phyloP scores from a whole-genome alignment of 2,329 filamentous ascomycete species.

The Nothopassalora personata region DNA sequence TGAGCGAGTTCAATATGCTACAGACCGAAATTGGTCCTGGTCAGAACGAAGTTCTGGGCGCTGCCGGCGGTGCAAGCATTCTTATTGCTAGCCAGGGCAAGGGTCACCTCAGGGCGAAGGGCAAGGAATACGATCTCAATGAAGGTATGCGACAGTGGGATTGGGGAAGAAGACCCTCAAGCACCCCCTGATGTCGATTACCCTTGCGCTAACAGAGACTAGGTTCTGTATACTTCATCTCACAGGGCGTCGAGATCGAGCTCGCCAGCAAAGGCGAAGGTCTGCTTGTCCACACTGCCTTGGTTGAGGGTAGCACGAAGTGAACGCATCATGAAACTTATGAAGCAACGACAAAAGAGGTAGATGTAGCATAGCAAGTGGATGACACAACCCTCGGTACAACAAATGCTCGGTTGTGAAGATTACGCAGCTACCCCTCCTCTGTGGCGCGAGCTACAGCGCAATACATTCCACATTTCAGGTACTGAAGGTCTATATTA shows the following conservation, averaged over 20 bases:
- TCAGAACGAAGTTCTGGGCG: slow-evolving; percentile 54
- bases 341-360: neutral
- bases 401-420: neutral
- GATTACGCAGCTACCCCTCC: neutral
- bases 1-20: slow-evolving; percentile 68
- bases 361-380: neutral
- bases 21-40: slow-evolving; percentile 51
- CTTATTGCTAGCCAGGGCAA: slow-evolving; percentile 57
- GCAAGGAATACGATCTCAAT: slow-evolving; percentile 49
- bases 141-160: slow-evolving; percentile 37
- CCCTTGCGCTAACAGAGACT: neutral
- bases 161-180: too few relatives aligned
- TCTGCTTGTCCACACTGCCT: slow-evolving; percentile 47
- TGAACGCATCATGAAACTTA: slow-evolving; percentile 3
- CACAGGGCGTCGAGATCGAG: slow-evolving; percentile 49
- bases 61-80: slow-evolving; percentile 57
- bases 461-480: neutral
- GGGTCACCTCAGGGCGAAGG: slow-evolving; percentile 53
- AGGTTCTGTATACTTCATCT: slow-evolving; percentile 61
- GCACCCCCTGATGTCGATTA: too few relatives aligned
- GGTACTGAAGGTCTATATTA: neutral
- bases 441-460: neutral
- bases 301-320: slow-evolving; percentile 32
- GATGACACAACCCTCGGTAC: neutral
- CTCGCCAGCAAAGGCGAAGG: slow-evolving; percentile 37